phyloP scores from a whole-genome alignment of 2,329 filamentous ascomycete species.

The Hypoxylon sp. region DNA sequence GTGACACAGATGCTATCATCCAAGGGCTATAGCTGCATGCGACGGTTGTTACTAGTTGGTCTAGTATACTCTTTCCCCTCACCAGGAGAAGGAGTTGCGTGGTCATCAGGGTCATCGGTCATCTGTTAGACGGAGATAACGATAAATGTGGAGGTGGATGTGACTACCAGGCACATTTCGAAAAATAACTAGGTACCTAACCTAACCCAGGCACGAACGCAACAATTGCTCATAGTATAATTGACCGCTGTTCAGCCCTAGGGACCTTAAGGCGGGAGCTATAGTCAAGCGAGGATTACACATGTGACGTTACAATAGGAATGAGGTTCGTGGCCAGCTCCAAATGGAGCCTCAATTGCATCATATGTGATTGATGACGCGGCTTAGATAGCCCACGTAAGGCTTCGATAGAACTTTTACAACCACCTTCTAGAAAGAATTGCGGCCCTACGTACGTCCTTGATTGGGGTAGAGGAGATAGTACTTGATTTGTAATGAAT shows the following conservation, averaged over 20 bases:
- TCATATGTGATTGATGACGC: constrained; percentile 36
- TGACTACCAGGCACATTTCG: not conserved
- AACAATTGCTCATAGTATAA: constrained; percentile 3
- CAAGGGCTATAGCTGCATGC: not conserved
- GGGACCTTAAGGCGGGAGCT: constrained; percentile 7
- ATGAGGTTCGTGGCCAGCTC: constrained; percentile 14
- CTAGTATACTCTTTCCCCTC: constrained; percentile 2
- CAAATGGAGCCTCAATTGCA: constrained; percentile 35
- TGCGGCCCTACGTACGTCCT: not conserved
- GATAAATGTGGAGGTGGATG: not conserved
- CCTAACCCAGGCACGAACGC: not conserved
- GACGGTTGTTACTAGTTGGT: not conserved
- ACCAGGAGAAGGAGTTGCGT: not conserved
- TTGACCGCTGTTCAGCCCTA: constrained; percentile 27
- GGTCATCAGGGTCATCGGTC: not conserved
- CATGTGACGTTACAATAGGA: constrained; percentile 31
- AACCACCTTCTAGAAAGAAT: constrained; percentile 11
- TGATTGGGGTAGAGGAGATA: not conserved
- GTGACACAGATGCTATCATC: not conserved
- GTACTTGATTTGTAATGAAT: not conserved
- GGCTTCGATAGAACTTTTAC: constrained; percentile 14
- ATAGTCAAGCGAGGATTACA: not conserved
- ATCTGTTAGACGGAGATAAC: not conserved
- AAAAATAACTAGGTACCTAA: not conserved
- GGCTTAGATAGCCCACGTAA: constrained; percentile 36